Evolutionary conservation across 2,329 filamentous ascomycete species (phyloP).

Genomic region (Pseudogymnoascus sp.): DNA sequence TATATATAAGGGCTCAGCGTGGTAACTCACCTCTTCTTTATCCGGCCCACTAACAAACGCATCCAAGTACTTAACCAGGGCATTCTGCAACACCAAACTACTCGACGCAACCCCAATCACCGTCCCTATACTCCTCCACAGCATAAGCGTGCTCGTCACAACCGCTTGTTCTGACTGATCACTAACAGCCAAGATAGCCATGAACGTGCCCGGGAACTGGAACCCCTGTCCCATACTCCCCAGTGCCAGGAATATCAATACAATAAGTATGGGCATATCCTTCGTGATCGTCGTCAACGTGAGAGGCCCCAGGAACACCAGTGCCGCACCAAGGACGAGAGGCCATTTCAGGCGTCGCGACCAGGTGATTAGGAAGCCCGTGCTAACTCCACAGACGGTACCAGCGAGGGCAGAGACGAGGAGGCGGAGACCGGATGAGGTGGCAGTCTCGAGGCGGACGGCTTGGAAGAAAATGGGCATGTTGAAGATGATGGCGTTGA

Average conservation of each 20-base stretch:
- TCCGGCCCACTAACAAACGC: slow-evolving; percentile 49
- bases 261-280: slow-evolving; percentile 43
- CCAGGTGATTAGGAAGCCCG: slow-evolving; percentile 55
- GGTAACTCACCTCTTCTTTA: slow-evolving; percentile 37
- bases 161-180: slow-evolving; percentile 57
- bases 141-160: slow-evolving; percentile 59
- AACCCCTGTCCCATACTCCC: slow-evolving; percentile 53
- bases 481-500: slow-evolving; percentile 53
- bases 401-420: slow-evolving; percentile 53
- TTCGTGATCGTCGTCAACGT: slow-evolving; percentile 43
- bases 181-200: slow-evolving; percentile 53
- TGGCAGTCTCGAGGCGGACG: slow-evolving; percentile 61
- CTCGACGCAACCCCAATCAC: slow-evolving; percentile 67
- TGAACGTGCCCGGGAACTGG: slow-evolving; percentile 55
- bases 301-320: slow-evolving; percentile 43
- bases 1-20: background rate
- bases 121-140: slow-evolving; percentile 64
- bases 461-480: slow-evolving; percentile 69
- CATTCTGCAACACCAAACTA: slow-evolving; percentile 67
- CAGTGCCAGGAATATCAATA: slow-evolving; percentile 50
- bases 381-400: slow-evolving; percentile 46
- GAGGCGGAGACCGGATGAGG: slow-evolving; percentile 63
- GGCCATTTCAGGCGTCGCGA: slow-evolving; percentile 54
- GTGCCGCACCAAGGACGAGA: slow-evolving; percentile 41
- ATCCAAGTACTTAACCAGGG: slow-evolving; percentile 52